Conservation (phyloP, 2,329 filamentous ascomycete species). For the Ceratocystiopsis minuta region DNA sequence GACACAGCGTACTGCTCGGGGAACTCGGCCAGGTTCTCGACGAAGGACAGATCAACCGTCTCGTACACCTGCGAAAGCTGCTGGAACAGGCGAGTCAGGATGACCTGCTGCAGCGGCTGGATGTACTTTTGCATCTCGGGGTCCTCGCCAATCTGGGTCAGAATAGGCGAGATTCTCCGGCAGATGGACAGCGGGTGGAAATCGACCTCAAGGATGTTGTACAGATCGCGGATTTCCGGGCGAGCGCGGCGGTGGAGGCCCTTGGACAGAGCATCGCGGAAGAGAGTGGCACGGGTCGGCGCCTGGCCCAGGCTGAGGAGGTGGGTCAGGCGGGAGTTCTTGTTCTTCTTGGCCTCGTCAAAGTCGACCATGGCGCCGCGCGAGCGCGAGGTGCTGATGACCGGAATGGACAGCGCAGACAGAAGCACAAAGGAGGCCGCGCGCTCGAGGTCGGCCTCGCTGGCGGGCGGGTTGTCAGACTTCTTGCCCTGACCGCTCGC, state of each 20-base stretch:
- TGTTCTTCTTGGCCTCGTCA: conserved; percentile 94
- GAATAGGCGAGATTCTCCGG: conserved; percentile 94
- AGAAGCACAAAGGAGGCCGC: conserved; percentile 90
- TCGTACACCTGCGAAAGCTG: conserved; percentile 98
- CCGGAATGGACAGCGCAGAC: conserved; percentile 90
- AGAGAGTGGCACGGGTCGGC: conserved; percentile 74
- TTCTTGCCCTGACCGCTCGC: conserved; percentile 77
- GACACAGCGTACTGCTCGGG: conserved; percentile 91
- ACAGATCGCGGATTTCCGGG: conserved; percentile 89
- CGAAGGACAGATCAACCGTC: conserved; percentile 85
- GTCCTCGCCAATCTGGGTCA: conserved; percentile 82
- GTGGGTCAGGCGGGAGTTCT: conserved; percentile 93
- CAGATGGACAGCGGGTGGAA: conserved; percentile 98
- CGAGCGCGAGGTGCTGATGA: conserved; percentile 95
- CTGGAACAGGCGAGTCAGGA: conserved; percentile 94
- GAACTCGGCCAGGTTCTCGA: conserved; percentile 86
- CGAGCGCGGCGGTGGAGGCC: conserved; percentile 80
- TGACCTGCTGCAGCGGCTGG: conserved; percentile 89
- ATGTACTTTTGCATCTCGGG: conserved; percentile 97
- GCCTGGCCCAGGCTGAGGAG: conserved; percentile 82
- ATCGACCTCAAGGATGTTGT: conserved; percentile 97
- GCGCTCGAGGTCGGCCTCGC: conserved; percentile 80
- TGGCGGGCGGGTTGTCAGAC: conserved; percentile 80
- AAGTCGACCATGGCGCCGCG: conserved; percentile 92
- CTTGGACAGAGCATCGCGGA: conserved; percentile 93